A percentile compares a stretch with the other conserved stretches of the same genome.
phyloP scores from a whole-genome alignment of 441 rosid species.

The Hura crepitans region DNA sequence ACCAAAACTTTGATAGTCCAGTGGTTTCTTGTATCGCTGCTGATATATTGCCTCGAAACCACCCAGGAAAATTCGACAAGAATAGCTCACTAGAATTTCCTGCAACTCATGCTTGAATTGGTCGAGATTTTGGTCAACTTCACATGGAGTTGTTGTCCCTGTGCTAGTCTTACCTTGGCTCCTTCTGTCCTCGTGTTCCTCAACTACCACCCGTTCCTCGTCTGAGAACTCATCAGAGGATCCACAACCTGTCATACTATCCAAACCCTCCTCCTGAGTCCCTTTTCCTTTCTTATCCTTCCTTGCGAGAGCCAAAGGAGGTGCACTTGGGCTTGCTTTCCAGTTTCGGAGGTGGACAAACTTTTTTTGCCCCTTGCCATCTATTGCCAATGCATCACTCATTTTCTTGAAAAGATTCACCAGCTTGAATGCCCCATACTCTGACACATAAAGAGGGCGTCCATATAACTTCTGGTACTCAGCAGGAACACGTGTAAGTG shows the following conservation, averaged over 20 bases:
- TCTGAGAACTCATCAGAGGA: slow-evolving; percentile 75
- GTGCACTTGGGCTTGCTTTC: slow-evolving; percentile 47
- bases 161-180: slow-evolving; percentile 28
- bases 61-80: slow-evolving; percentile 59
- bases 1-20: slow-evolving; percentile 53
- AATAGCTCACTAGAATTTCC: slow-evolving; percentile 84
- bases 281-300: slow-evolving; percentile 61
- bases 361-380: slow-evolving; percentile 67
- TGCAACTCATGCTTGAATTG: slow-evolving; percentile 79
- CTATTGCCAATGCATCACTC: slow-evolving; percentile 60
- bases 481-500: slow-evolving; percentile 61
- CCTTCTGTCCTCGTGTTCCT: slow-evolving; percentile 41
- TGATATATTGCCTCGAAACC: slow-evolving; percentile 75
- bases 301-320: slow-evolving; percentile 41
- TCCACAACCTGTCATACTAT: slow-evolving; percentile 32
- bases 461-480: slow-evolving; percentile 77
- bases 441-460: slow-evolving; percentile 70
- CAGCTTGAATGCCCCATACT: slow-evolving; percentile 71
- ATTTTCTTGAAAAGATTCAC: slow-evolving; percentile 84
- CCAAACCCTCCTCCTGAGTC: slow-evolving; percentile 33
- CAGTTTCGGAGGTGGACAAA: slow-evolving; percentile 65
- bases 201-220: slow-evolving; percentile 48
- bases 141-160: slow-evolving; percentile 19
- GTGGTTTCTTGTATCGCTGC: slow-evolving; percentile 67
- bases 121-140: slow-evolving; percentile 35